phyloP scores from a whole-genome alignment of 257 asterid species.

The Solanum bulbocastanum region DNA sequence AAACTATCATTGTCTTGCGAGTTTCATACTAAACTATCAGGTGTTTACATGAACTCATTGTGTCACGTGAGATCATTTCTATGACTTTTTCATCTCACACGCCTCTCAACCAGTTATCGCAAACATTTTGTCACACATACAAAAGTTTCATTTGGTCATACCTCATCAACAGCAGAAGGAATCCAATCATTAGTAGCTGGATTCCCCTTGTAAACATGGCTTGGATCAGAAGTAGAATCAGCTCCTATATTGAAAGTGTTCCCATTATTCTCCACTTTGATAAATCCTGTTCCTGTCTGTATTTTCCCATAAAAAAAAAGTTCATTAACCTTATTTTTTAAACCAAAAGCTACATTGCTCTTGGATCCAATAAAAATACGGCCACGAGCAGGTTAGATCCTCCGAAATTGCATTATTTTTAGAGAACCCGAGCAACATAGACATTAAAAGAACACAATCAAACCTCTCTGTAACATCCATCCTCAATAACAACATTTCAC shows the following conservation, averaged over 20 bases:
- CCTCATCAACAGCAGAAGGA: slow-evolving; percentile 44
- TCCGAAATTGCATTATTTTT: not conserved
- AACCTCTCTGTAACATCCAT: not conserved
- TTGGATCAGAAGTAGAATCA: slow-evolving; percentile 41
- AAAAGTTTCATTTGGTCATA: not conserved
- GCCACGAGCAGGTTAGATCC: not conserved
- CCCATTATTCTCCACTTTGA: slow-evolving; percentile 37
- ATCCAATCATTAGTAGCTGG: slow-evolving; percentile 99
- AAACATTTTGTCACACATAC: not conserved
- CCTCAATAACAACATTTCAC: not conserved
- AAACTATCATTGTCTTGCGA: no score
- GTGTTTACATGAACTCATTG: not conserved
- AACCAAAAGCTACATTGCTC: not conserved
- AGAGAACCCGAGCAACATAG: not conserved
- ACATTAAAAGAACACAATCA: not conserved
- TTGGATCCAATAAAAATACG: not conserved
- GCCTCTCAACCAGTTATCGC: not conserved
- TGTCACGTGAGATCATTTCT: not conserved
- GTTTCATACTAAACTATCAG: not conserved
- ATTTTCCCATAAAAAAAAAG: not conserved
- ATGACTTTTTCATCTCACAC: not conserved
- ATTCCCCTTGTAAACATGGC: slow-evolving; percentile 52
- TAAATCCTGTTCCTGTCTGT: slow-evolving; percentile 94
- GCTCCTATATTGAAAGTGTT: slow-evolving; percentile 32
- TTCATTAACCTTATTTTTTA: not conserved